Evolutionary conservation across 73 alveolate genomes (phyloP).

Genomic region (Symbiodinium pilosum): DNA sequence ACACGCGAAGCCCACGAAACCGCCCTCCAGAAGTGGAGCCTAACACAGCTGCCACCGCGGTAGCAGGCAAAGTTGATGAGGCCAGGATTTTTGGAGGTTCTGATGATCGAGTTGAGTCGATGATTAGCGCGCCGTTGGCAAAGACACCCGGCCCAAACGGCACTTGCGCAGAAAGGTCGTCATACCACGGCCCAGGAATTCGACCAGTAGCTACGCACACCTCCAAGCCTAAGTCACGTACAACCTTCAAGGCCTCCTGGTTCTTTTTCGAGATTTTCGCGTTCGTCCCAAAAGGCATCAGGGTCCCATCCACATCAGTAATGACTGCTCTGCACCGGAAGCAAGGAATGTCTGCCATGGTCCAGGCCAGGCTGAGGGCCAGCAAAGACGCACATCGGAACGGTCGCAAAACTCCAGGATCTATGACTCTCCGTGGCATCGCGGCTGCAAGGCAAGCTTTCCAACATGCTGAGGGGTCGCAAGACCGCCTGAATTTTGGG

Average conservation of each 20-base stretch:
- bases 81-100: background rate
- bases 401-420: background rate
- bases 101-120: background rate
- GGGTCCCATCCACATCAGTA: constrained; percentile 72
- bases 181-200: constrained; percentile 90
- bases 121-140: constrained; percentile 57
- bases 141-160: constrained; percentile 65
- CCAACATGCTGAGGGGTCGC: too few species aligned
- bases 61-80: background rate
- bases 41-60: background rate
- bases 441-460: background rate
- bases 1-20: background rate
- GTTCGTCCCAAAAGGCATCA: constrained; percentile 73
- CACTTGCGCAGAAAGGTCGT: background rate
- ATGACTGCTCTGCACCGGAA: too few species aligned
- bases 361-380: background rate
- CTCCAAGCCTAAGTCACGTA: background rate
- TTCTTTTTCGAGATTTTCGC: background rate
- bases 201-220: constrained; percentile 71
- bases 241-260: constrained; percentile 19
- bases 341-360: too few species aligned
- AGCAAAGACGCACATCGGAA: background rate
- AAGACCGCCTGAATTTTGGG: too few species aligned
- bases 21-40: background rate
- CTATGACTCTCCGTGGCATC: background rate